Evolutionary conservation across 768 basidiomycete species (phyloP).

Genomic region (Sutorius australiensis): DNA sequence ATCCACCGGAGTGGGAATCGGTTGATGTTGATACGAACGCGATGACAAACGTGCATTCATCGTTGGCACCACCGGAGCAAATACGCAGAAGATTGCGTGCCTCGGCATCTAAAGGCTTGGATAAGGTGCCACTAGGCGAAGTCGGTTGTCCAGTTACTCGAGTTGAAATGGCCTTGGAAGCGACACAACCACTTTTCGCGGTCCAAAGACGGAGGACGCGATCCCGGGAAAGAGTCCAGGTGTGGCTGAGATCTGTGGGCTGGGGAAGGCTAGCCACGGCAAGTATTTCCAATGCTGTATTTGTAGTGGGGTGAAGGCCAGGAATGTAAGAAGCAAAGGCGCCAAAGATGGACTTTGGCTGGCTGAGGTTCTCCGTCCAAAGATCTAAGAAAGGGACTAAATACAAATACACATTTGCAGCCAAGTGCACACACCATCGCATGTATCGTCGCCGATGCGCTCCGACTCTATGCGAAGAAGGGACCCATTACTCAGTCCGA

Average conservation of each 20-base stretch:
- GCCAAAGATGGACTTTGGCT: conserved; percentile 63
- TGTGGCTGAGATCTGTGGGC: conserved; percentile 68
- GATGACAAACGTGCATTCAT: conserved; percentile 58
- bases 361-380: conserved; percentile 65
- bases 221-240: conserved; percentile 88
- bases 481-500: conserved; percentile 57
- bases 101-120: conserved; percentile 55
- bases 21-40: conserved; percentile 69
- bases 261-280: conserved; percentile 70
- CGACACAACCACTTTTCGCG: conserved; percentile 67
- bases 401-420: conserved; percentile 4
- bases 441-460: conserved; percentile 47
- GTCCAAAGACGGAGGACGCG: conserved; percentile 84
- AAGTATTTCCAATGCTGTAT: conserved; percentile 58
- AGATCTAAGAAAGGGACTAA: conserved; percentile 44
- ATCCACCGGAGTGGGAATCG: conserved; percentile 68
- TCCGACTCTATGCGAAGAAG: conserved; percentile 70
- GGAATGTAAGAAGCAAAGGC: conserved; percentile 66
- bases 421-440: conserved; percentile 49
- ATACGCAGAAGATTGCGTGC: conserved; percentile 64
- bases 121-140: conserved; percentile 32
- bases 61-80: conserved; percentile 45
- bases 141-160: conserved; percentile 31
- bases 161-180: conserved; percentile 50
- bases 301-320: conserved; percentile 41